These are phyloP conservation scores for Hymenoscyphus linearis DNA, from an alignment of 2,329 filamentous ascomycete species.

Conservation along the genomic window DNA sequence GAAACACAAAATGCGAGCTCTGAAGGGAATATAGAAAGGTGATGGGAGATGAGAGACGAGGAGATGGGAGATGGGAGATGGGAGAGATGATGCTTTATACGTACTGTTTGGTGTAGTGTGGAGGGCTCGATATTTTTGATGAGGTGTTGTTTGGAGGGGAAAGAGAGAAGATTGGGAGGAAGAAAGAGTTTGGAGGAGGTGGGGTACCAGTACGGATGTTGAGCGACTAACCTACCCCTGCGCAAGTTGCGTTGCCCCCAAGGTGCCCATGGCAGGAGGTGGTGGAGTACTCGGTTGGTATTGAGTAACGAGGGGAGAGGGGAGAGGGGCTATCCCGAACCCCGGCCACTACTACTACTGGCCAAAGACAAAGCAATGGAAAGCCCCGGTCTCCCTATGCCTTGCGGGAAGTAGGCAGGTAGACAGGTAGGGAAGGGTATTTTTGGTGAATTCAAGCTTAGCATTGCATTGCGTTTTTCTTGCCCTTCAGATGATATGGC, in stretches of 20 bases:
- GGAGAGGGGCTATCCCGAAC: not conserved
- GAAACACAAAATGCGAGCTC: not conserved
- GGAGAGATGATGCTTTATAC: slow-evolving; percentile 8
- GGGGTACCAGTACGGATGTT: too few species aligned
- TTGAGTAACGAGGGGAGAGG: too few species aligned
- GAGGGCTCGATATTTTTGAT: slow-evolving; percentile 9
- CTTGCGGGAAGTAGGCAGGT: too few species aligned
- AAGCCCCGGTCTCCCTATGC: too few species aligned
- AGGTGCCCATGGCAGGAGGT: too few species aligned
- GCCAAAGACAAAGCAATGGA: not conserved
- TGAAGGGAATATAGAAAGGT: too few species aligned
- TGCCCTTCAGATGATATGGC: not conserved
- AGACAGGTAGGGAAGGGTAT: too few species aligned
- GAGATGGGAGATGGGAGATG: not conserved
- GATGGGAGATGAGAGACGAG: not conserved
- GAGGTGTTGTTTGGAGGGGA: not conserved
- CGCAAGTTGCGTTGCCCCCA: not conserved
- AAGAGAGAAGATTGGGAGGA: not conserved
- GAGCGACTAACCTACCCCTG: not conserved
- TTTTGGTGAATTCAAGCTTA: too few species aligned
- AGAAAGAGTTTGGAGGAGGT: not conserved
- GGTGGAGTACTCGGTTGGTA: not conserved
- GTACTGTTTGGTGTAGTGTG: slow-evolving; percentile 15
- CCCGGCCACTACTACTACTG: too few species aligned
- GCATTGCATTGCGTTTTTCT: not conserved